Evolutionary conservation across 129 eudicot genomes (phyloP).

Genomic region (Glebionis coronaria): DNA sequence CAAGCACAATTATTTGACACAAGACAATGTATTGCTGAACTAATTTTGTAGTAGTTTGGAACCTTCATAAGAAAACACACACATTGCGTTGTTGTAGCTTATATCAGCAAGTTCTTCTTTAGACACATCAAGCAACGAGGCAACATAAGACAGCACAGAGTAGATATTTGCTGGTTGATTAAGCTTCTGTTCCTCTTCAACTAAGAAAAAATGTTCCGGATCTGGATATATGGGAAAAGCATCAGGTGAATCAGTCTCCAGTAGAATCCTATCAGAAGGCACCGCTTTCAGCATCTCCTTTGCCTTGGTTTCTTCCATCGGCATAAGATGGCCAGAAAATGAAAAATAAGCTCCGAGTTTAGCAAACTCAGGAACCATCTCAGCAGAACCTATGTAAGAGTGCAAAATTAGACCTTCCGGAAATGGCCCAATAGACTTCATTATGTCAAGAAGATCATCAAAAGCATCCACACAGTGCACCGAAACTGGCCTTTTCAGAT

Average conservation of each 20-base stretch:
- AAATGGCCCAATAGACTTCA: constrained; percentile 69
- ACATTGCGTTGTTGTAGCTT: constrained; percentile 63
- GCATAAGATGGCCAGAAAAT: constrained; percentile 83
- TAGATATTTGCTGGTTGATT: constrained; percentile 91
- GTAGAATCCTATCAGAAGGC: constrained; percentile 71
- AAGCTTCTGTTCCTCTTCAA: constrained; percentile 43
- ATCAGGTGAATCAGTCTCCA: constrained; percentile 98
- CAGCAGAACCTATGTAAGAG: constrained; percentile 87
- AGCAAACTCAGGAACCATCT: constrained; percentile 87
- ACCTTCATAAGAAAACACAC: constrained; percentile 73
- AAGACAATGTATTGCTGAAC: not conserved
- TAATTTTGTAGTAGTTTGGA: constrained; percentile 49
- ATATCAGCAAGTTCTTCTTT: constrained; percentile 62
- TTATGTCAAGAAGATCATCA: constrained; percentile 71
- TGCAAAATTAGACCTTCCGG: constrained; percentile 84
- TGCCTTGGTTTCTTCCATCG: constrained; percentile 68
- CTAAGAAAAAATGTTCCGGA: constrained; percentile 38
- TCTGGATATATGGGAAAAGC: constrained; percentile 52
- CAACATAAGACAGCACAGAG: constrained; percentile 60
- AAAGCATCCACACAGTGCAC: constrained; percentile 93
- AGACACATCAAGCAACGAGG: constrained; percentile 59
- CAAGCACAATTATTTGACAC: not conserved
- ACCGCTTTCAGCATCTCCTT: constrained; percentile 73
- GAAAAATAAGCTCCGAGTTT: constrained; percentile 89
- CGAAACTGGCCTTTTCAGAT: constrained; percentile 77